Percentiles rank a stretch among this genome's conserved stretches.
These are phyloP conservation scores for Jackrogersella multiformis DNA, from an alignment of 495 filamentous ascomycete genomes.

Conservation along the genomic window DNA sequence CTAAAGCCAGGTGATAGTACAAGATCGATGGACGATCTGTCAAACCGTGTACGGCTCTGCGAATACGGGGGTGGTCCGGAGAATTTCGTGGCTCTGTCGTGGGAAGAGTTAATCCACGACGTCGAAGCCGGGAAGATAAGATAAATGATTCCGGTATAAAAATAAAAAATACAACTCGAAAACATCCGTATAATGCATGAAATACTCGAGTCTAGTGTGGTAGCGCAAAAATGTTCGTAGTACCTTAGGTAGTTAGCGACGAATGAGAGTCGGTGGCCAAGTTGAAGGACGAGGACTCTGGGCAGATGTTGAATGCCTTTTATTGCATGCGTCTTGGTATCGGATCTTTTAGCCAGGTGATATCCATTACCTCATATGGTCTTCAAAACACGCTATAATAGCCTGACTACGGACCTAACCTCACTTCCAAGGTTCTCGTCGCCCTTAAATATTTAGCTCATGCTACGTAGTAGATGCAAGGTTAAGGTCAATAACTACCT, in stretches of 20 bases:
- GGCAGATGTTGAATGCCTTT: no score
- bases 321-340: no score
- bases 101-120: conserved; percentile 49
- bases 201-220: conserved; percentile 19
- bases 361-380: no score
- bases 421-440: neutral
- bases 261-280: neutral
- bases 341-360: no score
- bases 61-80: conserved; percentile 11
- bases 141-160: conserved; percentile 36
- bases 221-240: conserved; percentile 16
- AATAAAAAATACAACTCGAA: conserved; percentile 59
- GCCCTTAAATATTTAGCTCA: neutral
- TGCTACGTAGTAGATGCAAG: no score
- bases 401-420: no score
- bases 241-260: conserved; percentile 11
- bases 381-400: no score
- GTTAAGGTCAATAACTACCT: no score
- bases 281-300: no score
- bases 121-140: conserved; percentile 55
- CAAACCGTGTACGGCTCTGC: conserved; percentile 6
- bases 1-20: conserved; percentile 54
- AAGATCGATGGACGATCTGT: neutral
- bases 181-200: conserved; percentile 50
- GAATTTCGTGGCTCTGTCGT: conserved; percentile 56